Base-by-base conservation (phyloP, 1,284 basidiomycete species). In the Stereum hirsutum region DNA sequence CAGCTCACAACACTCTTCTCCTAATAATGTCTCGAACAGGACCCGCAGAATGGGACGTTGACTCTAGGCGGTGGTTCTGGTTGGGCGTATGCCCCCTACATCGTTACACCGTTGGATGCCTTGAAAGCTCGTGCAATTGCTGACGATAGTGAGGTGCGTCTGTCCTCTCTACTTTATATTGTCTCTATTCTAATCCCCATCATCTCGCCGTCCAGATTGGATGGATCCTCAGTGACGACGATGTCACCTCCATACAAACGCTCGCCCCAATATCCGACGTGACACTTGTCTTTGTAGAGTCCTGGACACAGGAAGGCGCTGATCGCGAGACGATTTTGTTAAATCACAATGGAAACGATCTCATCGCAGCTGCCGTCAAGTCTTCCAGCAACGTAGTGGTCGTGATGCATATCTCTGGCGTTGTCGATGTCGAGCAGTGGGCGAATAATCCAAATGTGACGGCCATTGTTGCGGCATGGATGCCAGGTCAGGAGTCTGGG, bases 371-470 rank as follows among this genome's bases (percentile, higher is more conserved):
- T 5, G 78, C 82, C 14, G 79, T 80, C 0, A 65, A 68, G 3
- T 63, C 69, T 49, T 82, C 83, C 61, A 73, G 72, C 52, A 91
- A 93, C 63, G 90, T 87, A 0, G 74, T 93, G 36, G 89, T 94
- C 14, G 72, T 93, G 27, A 71, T 84, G 19, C 81, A 93, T 62
- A 78, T 78, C 6, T 83, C 87, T 42, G 87, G 87, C 0, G 80
- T 84, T 0, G 63, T 87, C 25, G 76, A 81, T 45, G 51, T 89
- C 33, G 86, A 89, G 58, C 60, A 72, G 0, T 90, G 88, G 88
- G 79, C 88, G 48, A 79, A 89, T 1, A 72, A 85, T 59, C 78
- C 78, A 38, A 86, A 86, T 51, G 72, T 90, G 46, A 88, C 83
- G 7, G 86, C 75, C 0, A 74, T 70, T 30, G 54, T 84, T 2